Conservation (phyloP, 2,329 filamentous ascomycete genomes). For the Fragosphaeria purpurea region DNA sequence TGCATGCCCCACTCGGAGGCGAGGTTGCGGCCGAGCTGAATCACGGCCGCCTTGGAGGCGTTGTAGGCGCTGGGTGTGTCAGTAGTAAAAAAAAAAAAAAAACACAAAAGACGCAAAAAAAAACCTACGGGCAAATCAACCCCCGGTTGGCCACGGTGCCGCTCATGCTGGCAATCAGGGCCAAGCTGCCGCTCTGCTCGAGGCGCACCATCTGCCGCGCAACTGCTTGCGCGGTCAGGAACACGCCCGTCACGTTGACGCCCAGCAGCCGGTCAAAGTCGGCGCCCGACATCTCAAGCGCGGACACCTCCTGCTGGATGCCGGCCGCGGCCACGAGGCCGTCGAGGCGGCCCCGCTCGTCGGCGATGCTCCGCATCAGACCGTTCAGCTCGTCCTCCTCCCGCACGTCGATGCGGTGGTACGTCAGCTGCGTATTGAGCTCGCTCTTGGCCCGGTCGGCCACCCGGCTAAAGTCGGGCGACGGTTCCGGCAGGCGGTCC, state of each 20-base stretch:
- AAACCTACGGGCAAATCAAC: constrained; percentile 48
- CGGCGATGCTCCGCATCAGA: constrained; percentile 58
- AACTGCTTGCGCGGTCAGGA: constrained; percentile 82
- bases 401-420: constrained; percentile 72
- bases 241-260: constrained; percentile 77
- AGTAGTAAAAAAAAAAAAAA: neutral
- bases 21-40: constrained; percentile 61
- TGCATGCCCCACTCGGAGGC: constrained; percentile 63
- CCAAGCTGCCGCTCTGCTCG: constrained; percentile 47
- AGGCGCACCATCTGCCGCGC: constrained; percentile 62
- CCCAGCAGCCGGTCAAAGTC: constrained; percentile 71
- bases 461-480: constrained; percentile 50
- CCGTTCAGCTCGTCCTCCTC: constrained; percentile 58
- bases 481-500: constrained; percentile 50
- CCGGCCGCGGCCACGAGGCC: constrained; percentile 62
- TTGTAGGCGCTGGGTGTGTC: constrained; percentile 54
- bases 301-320: constrained; percentile 74
- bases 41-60: constrained; percentile 62
- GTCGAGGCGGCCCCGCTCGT: constrained; percentile 62
- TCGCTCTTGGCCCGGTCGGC: constrained; percentile 53
- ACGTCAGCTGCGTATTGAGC: constrained; percentile 58
- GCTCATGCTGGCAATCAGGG: constrained; percentile 62
- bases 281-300: constrained; percentile 68
- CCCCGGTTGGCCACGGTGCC: constrained; percentile 55
- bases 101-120: neutral